Evolutionary conservation across 139 green algal species (phyloP).

Genomic region (Chlamydomonas asymmetrica): DNA sequence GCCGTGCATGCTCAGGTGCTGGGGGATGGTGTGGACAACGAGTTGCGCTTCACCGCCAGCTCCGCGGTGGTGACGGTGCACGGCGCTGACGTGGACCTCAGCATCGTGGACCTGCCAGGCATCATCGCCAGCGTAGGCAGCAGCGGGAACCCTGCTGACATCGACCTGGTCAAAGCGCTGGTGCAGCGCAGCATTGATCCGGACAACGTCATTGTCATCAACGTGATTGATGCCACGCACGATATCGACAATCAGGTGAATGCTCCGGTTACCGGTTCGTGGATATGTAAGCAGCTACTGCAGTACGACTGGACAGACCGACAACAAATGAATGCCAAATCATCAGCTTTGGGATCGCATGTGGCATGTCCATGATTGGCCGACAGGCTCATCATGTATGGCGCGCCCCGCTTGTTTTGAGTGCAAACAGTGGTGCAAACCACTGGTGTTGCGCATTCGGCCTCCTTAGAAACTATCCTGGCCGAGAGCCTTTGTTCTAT

Average conservation of each 20-base stretch:
- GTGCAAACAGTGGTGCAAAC: too few species aligned
- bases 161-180: conserved; percentile 9
- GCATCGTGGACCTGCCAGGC: conserved; percentile 25
- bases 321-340: neutral
- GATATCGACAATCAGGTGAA: conserved; percentile 30
- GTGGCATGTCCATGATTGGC: neutral
- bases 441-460: too few species aligned
- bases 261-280: too few species aligned
- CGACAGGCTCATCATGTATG: neutral
- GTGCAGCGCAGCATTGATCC: neutral
- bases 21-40: too few species aligned
- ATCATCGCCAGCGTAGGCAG: conserved; percentile 29
- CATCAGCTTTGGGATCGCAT: neutral
- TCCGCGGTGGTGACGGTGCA: conserved; percentile 13
- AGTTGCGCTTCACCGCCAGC: conserved; percentile 22
- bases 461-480: too few species aligned
- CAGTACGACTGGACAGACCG: too few species aligned
- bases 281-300: too few species aligned
- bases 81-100: conserved; percentile 10
- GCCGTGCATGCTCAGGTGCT: too few species aligned
- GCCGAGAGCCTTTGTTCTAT: too few species aligned
- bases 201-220: conserved; percentile 8
- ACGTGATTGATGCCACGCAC: conserved; percentile 7
- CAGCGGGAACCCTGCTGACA: neutral
- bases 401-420: neutral